A percentile compares a stretch with the other conserved stretches of the same genome.
Conservation (phyloP, 2,329 filamentous ascomycete species). For the Gnomoniopsis sp. region DNA sequence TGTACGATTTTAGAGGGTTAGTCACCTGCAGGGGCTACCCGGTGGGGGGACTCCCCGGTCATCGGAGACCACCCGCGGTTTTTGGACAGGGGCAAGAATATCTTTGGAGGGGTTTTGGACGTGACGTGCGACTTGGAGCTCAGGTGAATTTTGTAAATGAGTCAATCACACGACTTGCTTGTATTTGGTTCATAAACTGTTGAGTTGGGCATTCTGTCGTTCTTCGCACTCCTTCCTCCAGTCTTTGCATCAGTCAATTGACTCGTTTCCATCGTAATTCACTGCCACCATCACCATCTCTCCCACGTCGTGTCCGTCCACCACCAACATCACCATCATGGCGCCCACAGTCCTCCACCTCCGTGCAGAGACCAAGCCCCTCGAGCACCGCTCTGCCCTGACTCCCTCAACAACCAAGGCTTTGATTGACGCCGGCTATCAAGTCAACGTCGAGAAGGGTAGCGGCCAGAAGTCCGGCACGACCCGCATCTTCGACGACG, state of each 20-base stretch:
- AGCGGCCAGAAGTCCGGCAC: constrained; percentile 36
- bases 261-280: not conserved
- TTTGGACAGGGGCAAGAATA: not conserved
- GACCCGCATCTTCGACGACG: constrained; percentile 63
- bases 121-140: not conserved
- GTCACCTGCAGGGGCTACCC: not conserved
- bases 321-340: constrained; percentile 20
- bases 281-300: not conserved
- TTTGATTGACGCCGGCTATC: constrained; percentile 67
- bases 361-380: constrained; percentile 57
- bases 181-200: not conserved
- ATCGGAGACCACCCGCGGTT: constrained; percentile 5
- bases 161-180: constrained; percentile 1
- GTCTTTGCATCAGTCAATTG: constrained; percentile 2
- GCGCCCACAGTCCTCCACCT: constrained; percentile 45
- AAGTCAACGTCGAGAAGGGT: constrained; percentile 61
- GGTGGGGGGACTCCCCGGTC: not conserved
- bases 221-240: not conserved
- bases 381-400: constrained; percentile 52
- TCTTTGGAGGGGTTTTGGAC: constrained; percentile 2
- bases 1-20: not conserved
- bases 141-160: not conserved
- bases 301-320: not conserved
- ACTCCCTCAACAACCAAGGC: constrained; percentile 40
- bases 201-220: not conserved